These are phyloP conservation scores for Ganoderma boninense DNA, from an alignment of 1,284 basidiomycete genomes.

Conservation along the genomic window DNA sequence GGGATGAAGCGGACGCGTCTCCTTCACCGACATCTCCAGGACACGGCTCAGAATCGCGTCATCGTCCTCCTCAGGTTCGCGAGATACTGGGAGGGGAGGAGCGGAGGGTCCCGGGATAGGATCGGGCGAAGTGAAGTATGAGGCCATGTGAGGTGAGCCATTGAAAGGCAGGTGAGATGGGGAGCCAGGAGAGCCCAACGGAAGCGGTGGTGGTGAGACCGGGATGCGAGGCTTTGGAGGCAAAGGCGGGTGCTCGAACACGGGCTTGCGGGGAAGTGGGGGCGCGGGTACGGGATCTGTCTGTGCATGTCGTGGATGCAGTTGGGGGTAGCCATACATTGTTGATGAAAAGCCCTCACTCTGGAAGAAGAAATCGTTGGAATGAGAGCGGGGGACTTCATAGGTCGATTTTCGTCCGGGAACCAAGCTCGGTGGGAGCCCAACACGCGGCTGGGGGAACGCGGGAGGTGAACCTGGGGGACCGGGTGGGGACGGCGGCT, in stretches of 20 bases:
- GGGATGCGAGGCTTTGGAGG: conserved; percentile 36
- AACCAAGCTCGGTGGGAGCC: conserved; percentile 28
- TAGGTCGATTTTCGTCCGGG: conserved; percentile 22
- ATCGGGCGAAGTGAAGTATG: conserved; percentile 16
- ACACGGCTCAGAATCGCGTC: conserved; percentile 44
- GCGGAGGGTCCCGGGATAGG: conserved; percentile 18
- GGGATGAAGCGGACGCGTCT: conserved; percentile 48
- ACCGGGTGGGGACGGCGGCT: conserved; percentile 8
- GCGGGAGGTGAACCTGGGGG: conserved; percentile 12
- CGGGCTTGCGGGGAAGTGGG: conserved; percentile 46
- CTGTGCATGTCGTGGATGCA: conserved; percentile 20
- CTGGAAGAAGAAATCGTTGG: conserved; percentile 34
- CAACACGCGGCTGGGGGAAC: conserved; percentile 26
- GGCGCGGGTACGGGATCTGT: conserved; percentile 36
- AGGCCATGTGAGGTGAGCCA: background rate
- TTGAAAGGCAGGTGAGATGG: conserved; percentile 9
- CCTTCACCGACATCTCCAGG: conserved; percentile 63
- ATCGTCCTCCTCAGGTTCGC: conserved; percentile 43
- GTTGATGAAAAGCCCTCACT: conserved; percentile 1
- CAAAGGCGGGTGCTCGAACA: conserved; percentile 31
- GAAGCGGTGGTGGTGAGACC: conserved; percentile 11
- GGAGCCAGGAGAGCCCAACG: conserved; percentile 10
- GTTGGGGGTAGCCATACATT: conserved; percentile 12
- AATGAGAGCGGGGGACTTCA: conserved; percentile 22
- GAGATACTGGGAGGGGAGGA: conserved; percentile 22